Conservation (phyloP, 805 yeast genomes). For the Cyberlindnera mrakii region DNA sequence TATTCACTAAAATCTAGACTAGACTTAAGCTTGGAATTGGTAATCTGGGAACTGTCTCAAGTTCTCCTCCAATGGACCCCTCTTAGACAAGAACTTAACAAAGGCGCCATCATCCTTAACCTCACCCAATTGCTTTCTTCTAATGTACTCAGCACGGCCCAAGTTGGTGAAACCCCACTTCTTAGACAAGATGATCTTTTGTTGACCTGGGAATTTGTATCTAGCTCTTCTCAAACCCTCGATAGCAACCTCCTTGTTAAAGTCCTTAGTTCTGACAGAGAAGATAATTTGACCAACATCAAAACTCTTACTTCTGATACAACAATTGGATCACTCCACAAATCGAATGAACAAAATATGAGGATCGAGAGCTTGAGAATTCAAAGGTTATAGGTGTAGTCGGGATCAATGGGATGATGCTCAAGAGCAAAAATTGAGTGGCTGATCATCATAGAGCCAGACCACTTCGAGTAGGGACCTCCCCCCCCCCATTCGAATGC, state of each 20-base stretch:
- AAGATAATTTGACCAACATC: constrained; percentile 96
- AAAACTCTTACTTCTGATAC: constrained; percentile 26
- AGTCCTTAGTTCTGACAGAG: constrained; percentile 97
- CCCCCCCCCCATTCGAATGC: too few species aligned
- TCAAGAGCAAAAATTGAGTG: too few species aligned
- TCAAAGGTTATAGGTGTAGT: too few species aligned
- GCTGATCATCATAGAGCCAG: too few species aligned
- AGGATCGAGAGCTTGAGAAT: too few species aligned
- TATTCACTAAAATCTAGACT: constrained; percentile 6
- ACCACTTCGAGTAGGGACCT: too few species aligned
- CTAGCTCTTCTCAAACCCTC: constrained; percentile 99
- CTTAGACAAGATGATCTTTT: constrained; percentile 97
- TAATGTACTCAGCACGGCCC: constrained; percentile 94
- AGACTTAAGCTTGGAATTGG: constrained; percentile 36
- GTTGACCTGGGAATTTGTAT: constrained; percentile 99
- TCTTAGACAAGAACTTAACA: constrained; percentile 95
- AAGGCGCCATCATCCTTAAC: constrained; percentile 99
- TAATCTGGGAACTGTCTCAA: constrained; percentile 89
- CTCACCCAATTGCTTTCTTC: constrained; percentile 89
- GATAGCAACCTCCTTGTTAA: constrained; percentile 93
- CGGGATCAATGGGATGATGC: too few species aligned
- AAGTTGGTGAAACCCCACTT: constrained; percentile 99
- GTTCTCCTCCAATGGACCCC: constrained; percentile 93
- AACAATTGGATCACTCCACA: too few species aligned
- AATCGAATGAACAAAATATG: too few species aligned